Evolutionary conservation across 345 rosid species (phyloP).

Genomic region (Acer negundo): DNA sequence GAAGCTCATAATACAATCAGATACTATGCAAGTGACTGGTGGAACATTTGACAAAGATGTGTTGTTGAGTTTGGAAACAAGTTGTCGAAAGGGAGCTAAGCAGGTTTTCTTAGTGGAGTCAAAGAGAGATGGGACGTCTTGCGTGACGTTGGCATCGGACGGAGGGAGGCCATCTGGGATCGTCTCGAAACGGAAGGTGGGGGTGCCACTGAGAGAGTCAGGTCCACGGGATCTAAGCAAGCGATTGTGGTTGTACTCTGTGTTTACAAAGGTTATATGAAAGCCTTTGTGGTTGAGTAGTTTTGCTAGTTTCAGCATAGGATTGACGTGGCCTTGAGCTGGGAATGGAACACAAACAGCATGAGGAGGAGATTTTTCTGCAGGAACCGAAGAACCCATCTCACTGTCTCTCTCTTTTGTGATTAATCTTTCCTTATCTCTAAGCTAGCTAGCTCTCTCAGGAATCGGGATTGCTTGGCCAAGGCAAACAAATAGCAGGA

Average conservation of each 20-base stretch:
- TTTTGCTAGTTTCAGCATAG: constrained; percentile 43
- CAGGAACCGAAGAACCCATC: not conserved
- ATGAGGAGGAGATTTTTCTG: constrained; percentile 25
- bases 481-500: too few relatives aligned
- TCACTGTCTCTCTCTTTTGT: too few relatives aligned
- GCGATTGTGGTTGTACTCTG: constrained; percentile 36
- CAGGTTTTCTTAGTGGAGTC: constrained; percentile 26
- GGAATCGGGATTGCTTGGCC: too few relatives aligned
- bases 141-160: constrained; percentile 24
- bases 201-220: constrained; percentile 26
- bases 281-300: constrained; percentile 40
- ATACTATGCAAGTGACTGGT: not conserved
- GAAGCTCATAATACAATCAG: not conserved
- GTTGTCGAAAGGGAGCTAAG: constrained; percentile 28
- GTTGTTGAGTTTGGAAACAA: constrained; percentile 25
- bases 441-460: too few relatives aligned
- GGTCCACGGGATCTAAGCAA: constrained; percentile 31
- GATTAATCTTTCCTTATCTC: too few relatives aligned
- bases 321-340: constrained; percentile 54
- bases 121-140: constrained; percentile 32
- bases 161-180: constrained; percentile 46
- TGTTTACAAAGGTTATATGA: constrained; percentile 47
- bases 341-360: constrained; percentile 43
- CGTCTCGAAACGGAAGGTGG: constrained; percentile 34
- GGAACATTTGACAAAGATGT: constrained; percentile 5